phyloP scores from a whole-genome alignment of 768 basidiomycete genomes.

The Agaricus blazei region DNA sequence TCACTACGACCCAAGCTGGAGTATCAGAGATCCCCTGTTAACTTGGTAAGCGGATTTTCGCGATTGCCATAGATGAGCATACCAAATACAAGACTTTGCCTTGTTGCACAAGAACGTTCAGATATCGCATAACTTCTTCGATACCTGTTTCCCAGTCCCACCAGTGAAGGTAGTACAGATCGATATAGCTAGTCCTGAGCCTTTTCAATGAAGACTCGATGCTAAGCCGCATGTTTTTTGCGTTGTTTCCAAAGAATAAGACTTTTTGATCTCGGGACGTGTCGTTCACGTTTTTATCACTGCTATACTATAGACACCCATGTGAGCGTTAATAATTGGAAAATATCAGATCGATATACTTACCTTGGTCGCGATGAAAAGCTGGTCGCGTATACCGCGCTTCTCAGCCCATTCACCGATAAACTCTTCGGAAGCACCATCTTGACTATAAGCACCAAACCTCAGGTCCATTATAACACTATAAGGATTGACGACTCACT shows the following conservation, averaged over 20 bases:
- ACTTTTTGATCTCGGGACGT: conserved; percentile 24
- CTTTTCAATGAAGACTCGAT: conserved; percentile 36
- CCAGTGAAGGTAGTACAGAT: conserved; percentile 31
- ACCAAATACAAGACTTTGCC: conserved; percentile 47
- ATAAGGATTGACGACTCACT: conserved; percentile 17
- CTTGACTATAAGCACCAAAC: conserved; percentile 27
- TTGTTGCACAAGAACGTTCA: conserved; percentile 44
- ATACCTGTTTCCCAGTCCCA: conserved; percentile 49
- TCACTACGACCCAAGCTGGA: conserved; percentile 45
- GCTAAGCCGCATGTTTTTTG: conserved; percentile 33
- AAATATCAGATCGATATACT: background rate
- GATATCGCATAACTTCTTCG: conserved; percentile 50
- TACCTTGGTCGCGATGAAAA: conserved; percentile 44
- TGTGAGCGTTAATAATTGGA: no score
- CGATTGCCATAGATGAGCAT: background rate
- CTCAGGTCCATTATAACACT: no score
- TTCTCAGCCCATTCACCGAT: conserved; percentile 46
- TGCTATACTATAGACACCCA: conserved; percentile 17
- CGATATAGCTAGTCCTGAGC: conserved; percentile 33
- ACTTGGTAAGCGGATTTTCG: background rate
- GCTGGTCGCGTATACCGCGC: conserved; percentile 38
- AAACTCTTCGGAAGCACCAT: conserved; percentile 45
- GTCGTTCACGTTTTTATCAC: conserved; percentile 21
- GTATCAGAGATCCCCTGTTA: conserved; percentile 34
- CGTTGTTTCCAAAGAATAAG: conserved; percentile 32